Evolutionary conservation across 441 rosid genomes (phyloP).

Genomic region (Euphorbia corollata): DNA sequence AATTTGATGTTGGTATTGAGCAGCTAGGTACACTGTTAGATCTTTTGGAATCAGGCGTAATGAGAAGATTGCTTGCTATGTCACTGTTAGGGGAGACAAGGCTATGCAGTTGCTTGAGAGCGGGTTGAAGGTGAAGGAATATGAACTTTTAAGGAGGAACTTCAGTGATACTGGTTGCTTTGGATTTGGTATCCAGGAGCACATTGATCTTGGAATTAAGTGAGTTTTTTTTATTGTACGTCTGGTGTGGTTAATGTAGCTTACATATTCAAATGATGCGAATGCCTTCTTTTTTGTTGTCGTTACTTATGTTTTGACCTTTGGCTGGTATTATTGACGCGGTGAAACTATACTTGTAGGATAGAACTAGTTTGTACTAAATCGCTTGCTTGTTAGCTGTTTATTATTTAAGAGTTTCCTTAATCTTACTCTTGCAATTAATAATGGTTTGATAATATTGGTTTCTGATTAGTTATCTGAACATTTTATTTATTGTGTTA

Average conservation of each 20-base stretch:
- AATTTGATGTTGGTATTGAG: slow-evolving; percentile 2
- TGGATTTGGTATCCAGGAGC: slow-evolving; percentile 88
- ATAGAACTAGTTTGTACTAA: not conserved
- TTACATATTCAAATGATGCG: not conserved
- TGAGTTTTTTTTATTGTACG: slow-evolving; percentile 1
- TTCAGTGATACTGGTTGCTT: slow-evolving; percentile 92
- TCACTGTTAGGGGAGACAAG: too few species aligned
- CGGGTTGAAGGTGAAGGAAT: slow-evolving; percentile 73
- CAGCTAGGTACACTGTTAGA: slow-evolving; percentile 92
- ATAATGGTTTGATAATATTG: not conserved
- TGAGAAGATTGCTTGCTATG: slow-evolving; percentile 63
- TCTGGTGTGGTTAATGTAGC: not conserved
- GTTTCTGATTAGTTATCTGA: not conserved
- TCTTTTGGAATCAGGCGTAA: slow-evolving; percentile 93
- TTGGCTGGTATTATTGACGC: not conserved
- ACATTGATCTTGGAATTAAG: slow-evolving; percentile 78
- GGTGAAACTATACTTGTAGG: not conserved
- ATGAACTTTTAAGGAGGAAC: slow-evolving; percentile 76
- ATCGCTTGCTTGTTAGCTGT: not conserved
- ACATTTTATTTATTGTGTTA: not conserved
- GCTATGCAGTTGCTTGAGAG: too few species aligned
- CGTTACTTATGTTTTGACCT: not conserved
- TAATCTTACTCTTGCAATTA: too few species aligned
- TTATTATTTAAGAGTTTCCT: not conserved
- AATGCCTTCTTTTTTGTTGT: not conserved